These are phyloP conservation scores for Claviceps fusiformis DNA, from an alignment of 2,329 filamentous ascomycete species.

Conservation along the genomic window DNA sequence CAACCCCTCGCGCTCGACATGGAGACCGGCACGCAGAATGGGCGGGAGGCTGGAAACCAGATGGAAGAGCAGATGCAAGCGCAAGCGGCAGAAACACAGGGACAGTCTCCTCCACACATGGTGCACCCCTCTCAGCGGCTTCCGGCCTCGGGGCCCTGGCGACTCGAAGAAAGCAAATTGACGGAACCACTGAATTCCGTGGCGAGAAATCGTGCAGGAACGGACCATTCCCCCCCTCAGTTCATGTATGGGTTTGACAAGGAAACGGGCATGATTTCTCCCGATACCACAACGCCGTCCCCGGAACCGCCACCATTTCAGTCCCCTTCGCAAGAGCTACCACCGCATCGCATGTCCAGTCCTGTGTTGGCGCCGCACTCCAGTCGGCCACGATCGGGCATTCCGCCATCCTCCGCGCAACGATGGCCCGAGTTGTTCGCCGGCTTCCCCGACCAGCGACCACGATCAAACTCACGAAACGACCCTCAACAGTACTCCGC, in stretches of 20 bases:
- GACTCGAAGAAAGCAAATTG: conserved; percentile 40
- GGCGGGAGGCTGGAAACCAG: neutral
- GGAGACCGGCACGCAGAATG: neutral
- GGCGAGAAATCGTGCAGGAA: conserved; percentile 20
- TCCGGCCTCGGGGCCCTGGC: conserved; percentile 35
- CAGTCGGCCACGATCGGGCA: conserved; percentile 15
- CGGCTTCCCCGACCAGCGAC: conserved; percentile 5
- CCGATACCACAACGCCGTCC: conserved; percentile 8
- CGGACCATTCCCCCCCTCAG: conserved; percentile 16
- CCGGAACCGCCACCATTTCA: conserved; percentile 4
- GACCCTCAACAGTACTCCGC: conserved; percentile 7
- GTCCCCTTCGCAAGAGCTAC: neutral
- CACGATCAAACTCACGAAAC: conserved; percentile 3
- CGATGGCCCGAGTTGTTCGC: conserved; percentile 36
- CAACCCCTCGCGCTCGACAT: neutral
- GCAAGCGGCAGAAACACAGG: neutral
- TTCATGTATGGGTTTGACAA: conserved; percentile 33
- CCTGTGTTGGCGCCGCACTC: neutral
- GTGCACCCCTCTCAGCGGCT: conserved; percentile 26
- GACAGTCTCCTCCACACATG: neutral
- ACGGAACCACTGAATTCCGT: conserved; percentile 31
- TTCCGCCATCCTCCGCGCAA: conserved; percentile 37
- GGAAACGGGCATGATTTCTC: conserved; percentile 28
- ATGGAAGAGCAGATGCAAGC: neutral
- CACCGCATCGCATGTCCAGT: neutral